These are phyloP conservation scores for Hanseniaspora sp. DNA, from an alignment of 1,139 yeast species.

Conservation along the genomic window DNA sequence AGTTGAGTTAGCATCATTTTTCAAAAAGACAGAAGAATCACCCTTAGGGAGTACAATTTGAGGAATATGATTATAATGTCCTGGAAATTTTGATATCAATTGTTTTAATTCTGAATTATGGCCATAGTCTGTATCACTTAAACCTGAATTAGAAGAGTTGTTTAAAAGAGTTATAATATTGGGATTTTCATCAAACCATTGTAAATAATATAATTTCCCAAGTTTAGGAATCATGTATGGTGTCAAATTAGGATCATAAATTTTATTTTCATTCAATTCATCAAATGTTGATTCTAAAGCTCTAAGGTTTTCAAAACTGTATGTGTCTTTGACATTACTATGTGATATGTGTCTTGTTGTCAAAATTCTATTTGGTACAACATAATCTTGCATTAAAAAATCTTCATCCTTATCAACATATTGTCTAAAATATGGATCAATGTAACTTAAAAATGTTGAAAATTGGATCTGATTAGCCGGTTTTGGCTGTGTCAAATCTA, in stretches of 20 bases:
- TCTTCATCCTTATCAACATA: constrained; percentile 72
- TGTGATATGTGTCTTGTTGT: constrained; percentile 13
- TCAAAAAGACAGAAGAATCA: constrained; percentile 11
- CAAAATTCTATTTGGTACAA: constrained; percentile 43
- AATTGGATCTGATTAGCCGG: constrained; percentile 90
- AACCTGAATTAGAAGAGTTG: constrained; percentile 25
- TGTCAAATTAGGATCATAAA: constrained; percentile 55
- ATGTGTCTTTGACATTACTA: not conserved
- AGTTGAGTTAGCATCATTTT: not conserved
- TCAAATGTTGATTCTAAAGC: constrained; percentile 3
- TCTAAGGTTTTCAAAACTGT: not conserved
- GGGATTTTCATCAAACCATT: constrained; percentile 49
- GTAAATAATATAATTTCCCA: constrained; percentile 69
- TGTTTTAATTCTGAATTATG: constrained; percentile 41
- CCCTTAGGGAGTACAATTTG: constrained; percentile 44
- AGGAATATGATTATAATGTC: constrained; percentile 22
- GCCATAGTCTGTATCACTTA: not conserved
- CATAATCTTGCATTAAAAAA: constrained; percentile 51
- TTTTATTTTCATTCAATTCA: constrained; percentile 18
- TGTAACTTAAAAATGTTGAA: constrained; percentile 71
- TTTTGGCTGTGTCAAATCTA: constrained; percentile 73
- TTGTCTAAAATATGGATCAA: constrained; percentile 74
- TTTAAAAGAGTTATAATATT: constrained; percentile 12
- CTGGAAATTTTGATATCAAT: constrained; percentile 27
- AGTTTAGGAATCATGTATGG: constrained; percentile 72